phyloP scores from a whole-genome alignment of 768 basidiomycete genomes.

The Suillus cothurnatus region DNA sequence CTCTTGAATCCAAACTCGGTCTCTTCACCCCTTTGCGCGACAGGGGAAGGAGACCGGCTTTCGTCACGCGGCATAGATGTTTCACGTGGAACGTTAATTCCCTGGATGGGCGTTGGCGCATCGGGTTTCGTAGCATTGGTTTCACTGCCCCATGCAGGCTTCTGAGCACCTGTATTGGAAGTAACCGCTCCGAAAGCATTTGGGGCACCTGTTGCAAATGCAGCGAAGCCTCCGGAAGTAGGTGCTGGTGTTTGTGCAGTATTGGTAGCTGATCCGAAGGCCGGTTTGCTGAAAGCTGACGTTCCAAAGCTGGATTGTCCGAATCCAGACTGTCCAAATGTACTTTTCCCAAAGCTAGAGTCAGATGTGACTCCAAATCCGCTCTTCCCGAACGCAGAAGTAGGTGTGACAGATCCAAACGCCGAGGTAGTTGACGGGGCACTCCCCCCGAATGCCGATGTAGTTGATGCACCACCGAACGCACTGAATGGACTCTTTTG shows the following conservation, averaged over 20 bases:
- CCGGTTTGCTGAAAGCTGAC: constrained; percentile 41
- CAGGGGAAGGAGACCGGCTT: constrained; percentile 33
- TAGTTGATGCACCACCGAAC: constrained; percentile 14
- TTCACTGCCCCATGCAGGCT: constrained; percentile 24
- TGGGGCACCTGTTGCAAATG: constrained; percentile 32
- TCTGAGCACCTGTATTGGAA: constrained; percentile 18
- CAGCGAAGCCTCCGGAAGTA: constrained; percentile 37
- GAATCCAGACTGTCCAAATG: constrained; percentile 39
- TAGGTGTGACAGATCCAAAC: constrained; percentile 20
- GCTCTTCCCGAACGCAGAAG: constrained; percentile 21
- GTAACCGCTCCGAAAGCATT: constrained; percentile 32
- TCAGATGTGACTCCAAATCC: constrained; percentile 29
- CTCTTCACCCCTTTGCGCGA: constrained; percentile 6
- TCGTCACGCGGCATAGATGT: constrained; percentile 18
- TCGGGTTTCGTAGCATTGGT: constrained; percentile 13
- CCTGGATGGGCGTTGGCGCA: constrained; percentile 11
- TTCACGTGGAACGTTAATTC: constrained; percentile 15
- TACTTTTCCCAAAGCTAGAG: constrained; percentile 19
- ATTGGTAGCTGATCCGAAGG: constrained; percentile 27
- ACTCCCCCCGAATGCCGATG: constrained; percentile 18
- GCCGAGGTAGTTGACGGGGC: constrained; percentile 11
- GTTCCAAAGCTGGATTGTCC: constrained; percentile 40
- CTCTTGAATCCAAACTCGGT: constrained; percentile 19
- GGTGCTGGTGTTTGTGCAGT: constrained; percentile 16
- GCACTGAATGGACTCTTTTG: constrained; percentile 26